Evolutionary conservation across 345 rosid genomes (phyloP).

Genomic region (Stellera chamaejasme): DNA sequence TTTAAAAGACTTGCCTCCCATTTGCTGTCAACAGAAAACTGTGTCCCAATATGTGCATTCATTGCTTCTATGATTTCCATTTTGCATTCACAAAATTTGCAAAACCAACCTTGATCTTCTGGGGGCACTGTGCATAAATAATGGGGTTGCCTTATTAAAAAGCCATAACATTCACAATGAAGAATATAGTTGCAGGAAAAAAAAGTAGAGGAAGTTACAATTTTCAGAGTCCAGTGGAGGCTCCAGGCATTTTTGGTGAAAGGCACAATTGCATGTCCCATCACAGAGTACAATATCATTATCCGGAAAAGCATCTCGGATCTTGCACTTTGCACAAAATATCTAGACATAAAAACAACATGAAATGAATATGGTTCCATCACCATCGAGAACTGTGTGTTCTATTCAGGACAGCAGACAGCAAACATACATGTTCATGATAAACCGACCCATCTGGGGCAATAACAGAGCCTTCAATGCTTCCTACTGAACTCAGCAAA

Average conservation of each 20-base stretch:
- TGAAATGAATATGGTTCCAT: neutral
- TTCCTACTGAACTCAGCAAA: conserved; percentile 70
- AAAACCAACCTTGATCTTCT: conserved; percentile 97
- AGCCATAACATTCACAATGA: conserved; percentile 8
- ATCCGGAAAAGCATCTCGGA: conserved; percentile 76
- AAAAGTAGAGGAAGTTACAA: conserved; percentile 39
- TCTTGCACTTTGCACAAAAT: conserved; percentile 89
- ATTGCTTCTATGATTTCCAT: conserved; percentile 82
- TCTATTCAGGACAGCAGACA: neutral
- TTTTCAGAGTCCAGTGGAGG: conserved; percentile 85
- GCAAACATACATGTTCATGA: conserved; percentile 73
- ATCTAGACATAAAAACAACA: conserved; percentile 38
- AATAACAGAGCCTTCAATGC: conserved; percentile 73
- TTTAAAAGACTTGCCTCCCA: conserved; percentile 61
- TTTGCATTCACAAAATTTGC: conserved; percentile 83
- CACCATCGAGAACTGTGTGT: neutral
- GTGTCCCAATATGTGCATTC: conserved; percentile 93
- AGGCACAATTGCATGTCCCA: conserved; percentile 90
- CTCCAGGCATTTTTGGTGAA: conserved; percentile 90
- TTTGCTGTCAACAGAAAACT: conserved; percentile 48
- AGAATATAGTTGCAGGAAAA: conserved; percentile 1
- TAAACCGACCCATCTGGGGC: conserved; percentile 95
- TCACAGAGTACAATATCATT: conserved; percentile 94
- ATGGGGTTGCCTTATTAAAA: conserved; percentile 17
- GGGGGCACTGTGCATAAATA: conserved; percentile 71